Percentiles rank a stretch among this genome's conserved stretches.
Conservation (phyloP, 1,284 basidiomycete genomes). For the Apiotrichum domesticum region DNA sequence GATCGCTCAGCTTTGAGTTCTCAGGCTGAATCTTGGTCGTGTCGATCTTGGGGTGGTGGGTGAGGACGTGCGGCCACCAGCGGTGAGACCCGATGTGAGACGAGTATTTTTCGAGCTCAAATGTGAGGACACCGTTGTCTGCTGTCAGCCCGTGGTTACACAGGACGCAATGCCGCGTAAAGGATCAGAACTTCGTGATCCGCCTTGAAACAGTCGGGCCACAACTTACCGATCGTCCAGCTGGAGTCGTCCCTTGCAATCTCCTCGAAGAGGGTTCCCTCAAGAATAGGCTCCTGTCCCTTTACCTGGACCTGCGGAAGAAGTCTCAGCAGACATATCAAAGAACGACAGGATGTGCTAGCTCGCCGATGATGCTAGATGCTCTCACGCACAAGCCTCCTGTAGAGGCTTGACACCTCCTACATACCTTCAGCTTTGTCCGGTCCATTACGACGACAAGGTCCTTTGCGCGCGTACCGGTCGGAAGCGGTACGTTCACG, state of each 20-base stretch:
- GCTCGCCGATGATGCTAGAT: too few relatives aligned
- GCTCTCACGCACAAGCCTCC: too few relatives aligned
- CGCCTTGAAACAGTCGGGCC: too few relatives aligned
- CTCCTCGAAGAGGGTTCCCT: conserved; percentile 87
- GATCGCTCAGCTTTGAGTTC: conserved; percentile 91
- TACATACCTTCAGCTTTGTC: conserved; percentile 59
- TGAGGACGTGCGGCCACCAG: conserved; percentile 98
- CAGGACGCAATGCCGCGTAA: too few relatives aligned
- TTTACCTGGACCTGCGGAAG: conserved; percentile 64
- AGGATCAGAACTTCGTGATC: too few relatives aligned
- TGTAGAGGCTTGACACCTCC: too few relatives aligned
- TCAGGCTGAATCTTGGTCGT: conserved; percentile 93
- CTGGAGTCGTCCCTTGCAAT: conserved; percentile 95
- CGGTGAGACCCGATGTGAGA: conserved; percentile 49
- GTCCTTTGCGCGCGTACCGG: conserved; percentile 76
- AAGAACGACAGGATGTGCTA: too few relatives aligned
- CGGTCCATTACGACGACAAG: conserved; percentile 70
- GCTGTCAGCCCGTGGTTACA: not conserved
- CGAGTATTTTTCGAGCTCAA: conserved; percentile 47
- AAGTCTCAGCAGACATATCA: too few relatives aligned
- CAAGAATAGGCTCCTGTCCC: conserved; percentile 72
- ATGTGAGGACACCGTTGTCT: conserved; percentile 40
- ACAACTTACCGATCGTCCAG: conserved; percentile 78
- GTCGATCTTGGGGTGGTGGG: conserved; percentile 93
- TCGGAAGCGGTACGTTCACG: conserved; percentile 72